Base-by-base conservation (phyloP, 2,329 filamentous ascomycete genomes). In the Ophiostoma quercus region DNA sequence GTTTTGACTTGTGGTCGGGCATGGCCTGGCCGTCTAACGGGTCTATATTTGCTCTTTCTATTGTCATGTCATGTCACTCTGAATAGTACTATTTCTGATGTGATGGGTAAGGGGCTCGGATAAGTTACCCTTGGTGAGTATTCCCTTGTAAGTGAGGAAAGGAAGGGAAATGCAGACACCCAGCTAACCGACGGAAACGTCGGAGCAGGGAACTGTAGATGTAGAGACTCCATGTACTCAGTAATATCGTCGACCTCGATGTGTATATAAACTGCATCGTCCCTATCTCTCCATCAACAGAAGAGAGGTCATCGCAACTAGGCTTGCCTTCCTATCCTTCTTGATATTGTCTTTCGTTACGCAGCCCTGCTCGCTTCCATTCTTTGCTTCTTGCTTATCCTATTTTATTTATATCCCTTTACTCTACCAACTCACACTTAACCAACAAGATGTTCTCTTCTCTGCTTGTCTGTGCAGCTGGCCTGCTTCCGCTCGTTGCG, bases 401-500 rank as follows among this genome's bases (percentile, higher is more conserved):
- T 29, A 9, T 22, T 62, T 62, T 14, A 57, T 62, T 19, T 32
- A 3, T 32, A 62, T 0, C 12, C 22, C 32, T 16, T 7, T 60
- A 29, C 2, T n/a, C 25, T 32, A 25, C 22, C 51, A 5, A 5
- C 9, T 12, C 51, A 6, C n/a, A 12, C n/a, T 2, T 32, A 11
- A 12, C 3, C 11, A 25, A 60, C 25, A 16, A 34, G 34, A 62
- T 62, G 57, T 16, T 62, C 14, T 16, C 57, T 62, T 62, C 57
- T 37, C 8, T 67, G 34, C 47, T 47, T 25, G 14, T 43, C 29
- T 68, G 19, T n/a, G 2, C 29, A 19, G 54, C 29, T 7, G 29
- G 54, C 70, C 69, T 66, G 66, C 39, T 22, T 22, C 66, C 66
- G 19, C 62, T 62, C 5, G 57, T 62, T 34, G 57, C 57, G 34